phyloP scores from a whole-genome alignment of 2,329 filamentous ascomycete species.

The Claviceps quebecensis region DNA sequence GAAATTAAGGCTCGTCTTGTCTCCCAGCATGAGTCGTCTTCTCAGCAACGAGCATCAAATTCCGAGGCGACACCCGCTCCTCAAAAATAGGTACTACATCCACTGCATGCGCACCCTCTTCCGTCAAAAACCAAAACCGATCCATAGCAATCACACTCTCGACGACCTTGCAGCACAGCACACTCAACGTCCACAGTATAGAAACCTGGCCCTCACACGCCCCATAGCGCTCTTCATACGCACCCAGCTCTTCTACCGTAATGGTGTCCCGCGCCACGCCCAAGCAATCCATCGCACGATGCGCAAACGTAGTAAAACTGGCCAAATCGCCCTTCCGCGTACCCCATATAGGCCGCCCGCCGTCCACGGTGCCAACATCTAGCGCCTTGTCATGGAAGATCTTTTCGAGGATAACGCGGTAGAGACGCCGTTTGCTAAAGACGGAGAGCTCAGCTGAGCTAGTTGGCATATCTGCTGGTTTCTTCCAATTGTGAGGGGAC shows the following conservation, averaged over 20 bases:
- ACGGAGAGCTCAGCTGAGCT: conserved; percentile 6
- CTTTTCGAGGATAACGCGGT: conserved; percentile 15
- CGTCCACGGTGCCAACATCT: neutral
- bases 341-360: conserved; percentile 15
- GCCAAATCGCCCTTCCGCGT: conserved; percentile 16
- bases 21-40: neutral
- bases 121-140: conserved; percentile 17
- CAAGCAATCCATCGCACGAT: conserved; percentile 13
- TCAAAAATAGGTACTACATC: conserved; percentile 17
- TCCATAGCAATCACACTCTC: conserved; percentile 20
- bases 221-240: conserved; percentile 14
- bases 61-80: conserved; percentile 13
- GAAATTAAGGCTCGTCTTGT: too few relatives aligned
- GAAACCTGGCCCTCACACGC: conserved; percentile 14
- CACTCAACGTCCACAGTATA: conserved; percentile 19
- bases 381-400: conserved; percentile 14
- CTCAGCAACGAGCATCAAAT: conserved; percentile 10
- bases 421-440: conserved; percentile 15
- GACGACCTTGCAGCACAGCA: conserved; percentile 19
- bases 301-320: conserved; percentile 14
- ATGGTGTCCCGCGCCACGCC: conserved; percentile 8
- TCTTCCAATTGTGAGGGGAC: conserved; percentile 19
- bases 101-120: conserved; percentile 9
- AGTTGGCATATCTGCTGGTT: conserved; percentile 5
- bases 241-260: conserved; percentile 9